These are phyloP conservation scores for Populus nigra DNA, from an alignment of 345 rosid species.

Conservation along the genomic window DNA sequence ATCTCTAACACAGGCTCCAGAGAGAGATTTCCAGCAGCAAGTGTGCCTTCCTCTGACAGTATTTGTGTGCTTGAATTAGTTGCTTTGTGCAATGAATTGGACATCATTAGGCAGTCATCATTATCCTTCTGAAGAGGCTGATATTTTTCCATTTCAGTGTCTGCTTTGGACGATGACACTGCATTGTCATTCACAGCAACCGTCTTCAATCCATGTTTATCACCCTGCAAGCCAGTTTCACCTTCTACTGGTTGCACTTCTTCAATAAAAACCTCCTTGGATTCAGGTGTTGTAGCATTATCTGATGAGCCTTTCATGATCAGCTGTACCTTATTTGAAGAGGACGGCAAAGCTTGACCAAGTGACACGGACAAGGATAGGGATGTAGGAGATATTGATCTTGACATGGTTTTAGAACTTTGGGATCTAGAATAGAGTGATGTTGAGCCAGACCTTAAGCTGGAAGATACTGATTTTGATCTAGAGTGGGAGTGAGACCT, in stretches of 20 bases:
- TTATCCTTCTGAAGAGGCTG: conserved; percentile 15
- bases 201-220: neutral
- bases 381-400: conserved; percentile 22
- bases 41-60: conserved; percentile 11
- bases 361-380: conserved; percentile 29
- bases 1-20: conserved; percentile 15
- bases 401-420: conserved; percentile 21
- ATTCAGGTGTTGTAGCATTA: conserved; percentile 18
- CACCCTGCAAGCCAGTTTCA: conserved; percentile 17
- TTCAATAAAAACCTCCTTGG: conserved; percentile 23
- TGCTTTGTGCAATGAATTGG: conserved; percentile 14
- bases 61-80: conserved; percentile 12
- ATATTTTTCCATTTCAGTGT: conserved; percentile 21
- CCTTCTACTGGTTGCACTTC: neutral
- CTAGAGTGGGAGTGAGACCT: conserved; percentile 16
- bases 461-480: conserved; percentile 30
- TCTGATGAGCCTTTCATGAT: conserved; percentile 16
- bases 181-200: conserved; percentile 1
- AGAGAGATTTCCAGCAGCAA: conserved; percentile 16
- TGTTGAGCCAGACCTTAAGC: conserved; percentile 26
- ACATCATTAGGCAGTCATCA: conserved; percentile 5
- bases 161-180: conserved; percentile 12
- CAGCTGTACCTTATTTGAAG: conserved; percentile 25
- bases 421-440: conserved; percentile 20
- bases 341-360: conserved; percentile 24